Percentiles rank a stretch among this genome's conserved stretches.
phyloP scores from a whole-genome alignment of 371 early-diverging fungal species.

The Chytridium lagenaria region DNA sequence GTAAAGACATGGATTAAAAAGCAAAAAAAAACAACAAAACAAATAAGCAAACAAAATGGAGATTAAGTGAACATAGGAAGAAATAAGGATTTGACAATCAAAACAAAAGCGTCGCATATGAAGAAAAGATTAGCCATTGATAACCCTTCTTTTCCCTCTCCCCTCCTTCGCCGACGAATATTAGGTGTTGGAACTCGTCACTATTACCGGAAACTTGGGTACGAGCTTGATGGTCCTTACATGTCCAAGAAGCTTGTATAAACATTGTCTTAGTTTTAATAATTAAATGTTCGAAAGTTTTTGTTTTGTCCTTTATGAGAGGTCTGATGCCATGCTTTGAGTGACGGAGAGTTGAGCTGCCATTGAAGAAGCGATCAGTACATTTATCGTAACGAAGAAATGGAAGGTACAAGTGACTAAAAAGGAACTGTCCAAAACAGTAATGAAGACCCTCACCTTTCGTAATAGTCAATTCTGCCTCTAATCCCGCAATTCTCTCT shows the following conservation, averaged over 20 bases:
- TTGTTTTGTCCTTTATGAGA: neutral
- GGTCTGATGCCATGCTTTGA: neutral
- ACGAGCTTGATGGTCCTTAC: slow-evolving; percentile 96
- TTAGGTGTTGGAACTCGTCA: slow-evolving; percentile 97
- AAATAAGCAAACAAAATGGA: too few species aligned
- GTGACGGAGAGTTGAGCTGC: slow-evolving; percentile 9
- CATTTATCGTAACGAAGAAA: too few species aligned
- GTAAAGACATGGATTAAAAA: too few species aligned
- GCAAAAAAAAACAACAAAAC: too few species aligned
- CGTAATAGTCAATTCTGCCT: slow-evolving; percentile 55
- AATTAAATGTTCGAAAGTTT: too few species aligned
- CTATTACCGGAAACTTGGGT: slow-evolving; percentile 99
- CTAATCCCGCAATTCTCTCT: slow-evolving; percentile 52
- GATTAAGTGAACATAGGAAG: too few species aligned
- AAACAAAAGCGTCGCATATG: too few species aligned
- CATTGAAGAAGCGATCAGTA: too few species aligned
- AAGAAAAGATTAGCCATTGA: neutral
- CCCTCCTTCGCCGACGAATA: neutral
- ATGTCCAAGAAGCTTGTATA: slow-evolving; percentile 86
- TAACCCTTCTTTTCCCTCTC: neutral
- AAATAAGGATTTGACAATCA: too few species aligned
- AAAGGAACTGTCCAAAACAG: too few species aligned
- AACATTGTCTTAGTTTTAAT: too few species aligned
- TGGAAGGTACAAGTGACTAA: too few species aligned
- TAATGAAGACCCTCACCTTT: slow-evolving; percentile 32